These are phyloP conservation scores for Eugenia klotzschiana DNA, from an alignment of 441 rosid genomes.

Conservation along the genomic window DNA sequence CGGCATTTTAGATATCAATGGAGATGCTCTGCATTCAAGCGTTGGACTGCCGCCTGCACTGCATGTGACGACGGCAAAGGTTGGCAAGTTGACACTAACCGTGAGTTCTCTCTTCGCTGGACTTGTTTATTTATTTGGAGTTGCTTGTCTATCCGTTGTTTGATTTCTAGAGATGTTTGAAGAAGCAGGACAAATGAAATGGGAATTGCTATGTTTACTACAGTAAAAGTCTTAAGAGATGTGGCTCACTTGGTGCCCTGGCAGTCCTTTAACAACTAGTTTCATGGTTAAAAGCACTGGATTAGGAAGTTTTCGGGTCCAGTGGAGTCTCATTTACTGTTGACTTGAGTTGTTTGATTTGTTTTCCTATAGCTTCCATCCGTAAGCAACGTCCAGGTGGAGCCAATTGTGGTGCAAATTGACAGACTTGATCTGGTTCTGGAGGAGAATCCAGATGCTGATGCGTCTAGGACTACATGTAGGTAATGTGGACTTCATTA, in stretches of 20 bases:
- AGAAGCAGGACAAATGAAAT: neutral
- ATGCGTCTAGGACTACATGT: conserved; percentile 34
- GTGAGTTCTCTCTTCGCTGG: conserved; percentile 21
- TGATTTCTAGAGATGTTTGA: neutral
- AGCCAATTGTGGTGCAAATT: conserved; percentile 79
- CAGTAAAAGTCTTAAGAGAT: neutral
- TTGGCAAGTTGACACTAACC: conserved; percentile 70
- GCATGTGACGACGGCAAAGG: conserved; percentile 78
- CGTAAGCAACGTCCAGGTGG: conserved; percentile 77
- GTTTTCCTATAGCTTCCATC: conserved; percentile 57
- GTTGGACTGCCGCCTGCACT: conserved; percentile 97
- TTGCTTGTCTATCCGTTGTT: neutral
- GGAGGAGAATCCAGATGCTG: conserved; percentile 71
- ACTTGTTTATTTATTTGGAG: neutral
- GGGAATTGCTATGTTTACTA: neutral
- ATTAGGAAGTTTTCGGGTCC: neutral
- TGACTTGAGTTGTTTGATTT: neutral
- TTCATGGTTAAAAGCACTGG: neutral
- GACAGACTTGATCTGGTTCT: conserved; percentile 92
- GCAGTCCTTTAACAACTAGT: neutral
- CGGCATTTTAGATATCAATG: conserved; percentile 55
- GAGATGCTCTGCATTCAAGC: conserved; percentile 94
- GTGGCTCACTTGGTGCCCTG: neutral
- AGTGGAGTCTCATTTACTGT: neutral
- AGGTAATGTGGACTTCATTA: conserved; percentile 25